Conservation (phyloP, 371 early-diverging fungal genomes). For the Batrachochytrium dendrobatidis region DNA sequence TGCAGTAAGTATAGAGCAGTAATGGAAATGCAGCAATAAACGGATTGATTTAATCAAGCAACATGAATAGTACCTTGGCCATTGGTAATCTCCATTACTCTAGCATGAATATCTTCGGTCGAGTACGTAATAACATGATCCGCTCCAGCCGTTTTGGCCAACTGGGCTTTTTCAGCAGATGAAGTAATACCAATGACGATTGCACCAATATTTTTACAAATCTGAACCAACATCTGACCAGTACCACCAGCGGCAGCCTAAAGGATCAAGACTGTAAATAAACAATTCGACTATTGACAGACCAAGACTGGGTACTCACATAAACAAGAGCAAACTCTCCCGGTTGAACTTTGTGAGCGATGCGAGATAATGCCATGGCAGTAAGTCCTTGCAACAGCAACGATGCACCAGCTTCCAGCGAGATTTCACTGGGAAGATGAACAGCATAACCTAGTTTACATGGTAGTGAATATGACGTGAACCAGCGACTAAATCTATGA, state of each 20-base stretch:
- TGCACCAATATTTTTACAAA: conserved; percentile 72
- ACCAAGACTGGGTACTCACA: conserved; percentile 13
- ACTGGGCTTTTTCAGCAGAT: conserved; percentile 67
- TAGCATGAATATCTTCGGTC: conserved; percentile 48
- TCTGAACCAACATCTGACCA: conserved; percentile 60
- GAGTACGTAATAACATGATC: conserved; percentile 72
- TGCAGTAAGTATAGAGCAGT: background rate
- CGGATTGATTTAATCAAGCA: background rate
- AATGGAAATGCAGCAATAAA: background rate
- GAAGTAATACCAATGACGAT: conserved; percentile 85
- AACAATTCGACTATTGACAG: background rate
- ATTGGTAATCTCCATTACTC: conserved; percentile 68
- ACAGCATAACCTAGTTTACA: conserved; percentile 34
- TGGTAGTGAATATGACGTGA: too few relatives aligned
- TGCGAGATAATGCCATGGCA: conserved; percentile 67
- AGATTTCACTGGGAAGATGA: conserved; percentile 51
- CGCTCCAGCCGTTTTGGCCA: conserved; percentile 56
- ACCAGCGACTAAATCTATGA: too few relatives aligned
- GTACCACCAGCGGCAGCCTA: conserved; percentile 88
- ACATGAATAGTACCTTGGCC: conserved; percentile 43
- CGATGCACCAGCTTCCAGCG: conserved; percentile 61
- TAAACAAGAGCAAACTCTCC: conserved; percentile 79
- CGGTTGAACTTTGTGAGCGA: conserved; percentile 63
- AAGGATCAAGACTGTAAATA: background rate
- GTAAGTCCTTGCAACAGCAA: conserved; percentile 54